A percentile compares a stretch with the other conserved stretches of the same genome.
Conservation (phyloP, 1,139 yeast genomes). For the Debaryomyces coudertii region DNA sequence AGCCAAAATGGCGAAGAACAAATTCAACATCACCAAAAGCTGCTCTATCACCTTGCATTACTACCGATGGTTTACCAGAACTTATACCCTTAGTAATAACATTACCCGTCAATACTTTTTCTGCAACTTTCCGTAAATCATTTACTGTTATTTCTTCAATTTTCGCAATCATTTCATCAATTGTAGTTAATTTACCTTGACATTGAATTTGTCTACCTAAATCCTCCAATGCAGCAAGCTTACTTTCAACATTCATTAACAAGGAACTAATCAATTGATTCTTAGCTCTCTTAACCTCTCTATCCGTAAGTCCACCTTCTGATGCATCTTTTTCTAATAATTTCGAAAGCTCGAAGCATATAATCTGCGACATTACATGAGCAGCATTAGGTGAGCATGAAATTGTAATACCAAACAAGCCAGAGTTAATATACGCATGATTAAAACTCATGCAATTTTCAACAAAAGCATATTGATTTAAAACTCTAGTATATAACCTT, state of each 20-base stretch:
- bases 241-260: constrained; percentile 90
- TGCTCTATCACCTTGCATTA: constrained; percentile 86
- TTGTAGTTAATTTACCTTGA: constrained; percentile 76
- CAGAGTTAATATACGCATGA: constrained; percentile 88
- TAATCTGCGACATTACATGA: constrained; percentile 76
- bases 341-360: constrained; percentile 73
- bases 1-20: constrained; percentile 69
- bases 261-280: constrained; percentile 88
- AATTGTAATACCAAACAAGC: constrained; percentile 86
- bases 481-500: constrained; percentile 84
- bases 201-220: constrained; percentile 93
- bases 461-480: constrained; percentile 88
- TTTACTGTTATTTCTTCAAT: constrained; percentile 67
- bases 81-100: constrained; percentile 53
- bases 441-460: constrained; percentile 89
- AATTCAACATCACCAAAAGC: constrained; percentile 81
- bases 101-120: constrained; percentile 71
- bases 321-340: constrained; percentile 58
- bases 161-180: constrained; percentile 78
- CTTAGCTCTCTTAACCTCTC: constrained; percentile 86
- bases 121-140: constrained; percentile 77
- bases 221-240: constrained; percentile 89
- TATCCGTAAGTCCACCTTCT: constrained; percentile 62
- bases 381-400: constrained; percentile 88
- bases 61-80: constrained; percentile 74